phyloP scores from a whole-genome alignment of 495 filamentous ascomycete species.

The Chaetomium tenue region DNA sequence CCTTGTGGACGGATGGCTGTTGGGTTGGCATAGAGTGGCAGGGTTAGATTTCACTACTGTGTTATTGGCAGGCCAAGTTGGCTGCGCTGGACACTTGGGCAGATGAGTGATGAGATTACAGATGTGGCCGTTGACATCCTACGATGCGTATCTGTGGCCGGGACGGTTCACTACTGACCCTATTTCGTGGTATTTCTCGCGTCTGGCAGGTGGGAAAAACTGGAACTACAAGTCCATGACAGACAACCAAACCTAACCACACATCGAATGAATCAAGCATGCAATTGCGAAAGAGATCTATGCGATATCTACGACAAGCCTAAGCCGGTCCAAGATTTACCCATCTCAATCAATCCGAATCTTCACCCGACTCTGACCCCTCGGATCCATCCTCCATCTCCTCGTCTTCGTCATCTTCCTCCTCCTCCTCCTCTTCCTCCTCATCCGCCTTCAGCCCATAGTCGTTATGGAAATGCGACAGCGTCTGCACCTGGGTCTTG shows the following conservation, averaged over 20 bases:
- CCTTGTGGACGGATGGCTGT: no score
- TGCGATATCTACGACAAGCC: background rate
- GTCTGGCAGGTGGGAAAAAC: no score
- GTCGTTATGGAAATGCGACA: slow-evolving; percentile 83
- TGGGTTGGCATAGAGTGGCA: slow-evolving; percentile 7
- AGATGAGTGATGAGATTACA: slow-evolving; percentile 8
- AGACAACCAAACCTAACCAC: no score
- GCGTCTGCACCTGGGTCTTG: slow-evolving; percentile 67
- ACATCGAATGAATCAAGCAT: background rate
- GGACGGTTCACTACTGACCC: no score
- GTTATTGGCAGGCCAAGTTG: no score
- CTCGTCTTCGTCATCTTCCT: slow-evolving; percentile 61
- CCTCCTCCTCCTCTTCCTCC: slow-evolving; percentile 64
- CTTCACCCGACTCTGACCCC: background rate
- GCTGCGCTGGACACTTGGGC: no score
- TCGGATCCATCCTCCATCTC: slow-evolving; percentile 10
- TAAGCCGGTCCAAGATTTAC: background rate
- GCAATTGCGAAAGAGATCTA: background rate
- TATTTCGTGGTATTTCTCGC: no score
- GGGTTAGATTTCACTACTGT: background rate
- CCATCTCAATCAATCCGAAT: background rate
- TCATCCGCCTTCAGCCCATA: slow-evolving; percentile 78
- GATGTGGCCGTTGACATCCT: background rate
- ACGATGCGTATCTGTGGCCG: no score
- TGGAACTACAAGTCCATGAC: no score